Evolutionary conservation across 306 rosid genomes (phyloP).

Genomic region (Clitoria ternatea): DNA sequence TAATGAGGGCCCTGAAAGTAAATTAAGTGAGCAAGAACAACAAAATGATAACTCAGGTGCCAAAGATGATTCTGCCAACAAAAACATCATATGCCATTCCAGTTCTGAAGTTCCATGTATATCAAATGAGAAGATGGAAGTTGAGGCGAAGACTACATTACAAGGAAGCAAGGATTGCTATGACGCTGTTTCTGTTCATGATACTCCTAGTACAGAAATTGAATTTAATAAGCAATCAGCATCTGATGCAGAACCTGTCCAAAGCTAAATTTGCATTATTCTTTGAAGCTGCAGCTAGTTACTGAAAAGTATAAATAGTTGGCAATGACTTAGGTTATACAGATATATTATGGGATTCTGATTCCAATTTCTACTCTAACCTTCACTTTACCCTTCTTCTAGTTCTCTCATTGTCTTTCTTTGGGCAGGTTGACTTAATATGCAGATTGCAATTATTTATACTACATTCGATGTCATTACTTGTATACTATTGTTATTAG

Average conservation of each 20-base stretch:
- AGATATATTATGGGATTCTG: conserved; percentile 17
- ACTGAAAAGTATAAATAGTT: conserved; percentile 11
- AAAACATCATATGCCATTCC: conserved; percentile 13
- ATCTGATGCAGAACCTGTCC: conserved; percentile 45
- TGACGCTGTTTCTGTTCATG: conserved; percentile 20
- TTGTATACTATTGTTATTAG: conserved; percentile 24
- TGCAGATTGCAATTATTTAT: conserved; percentile 13
- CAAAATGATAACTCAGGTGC: conserved; percentile 18
- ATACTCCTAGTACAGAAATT: conserved; percentile 24
- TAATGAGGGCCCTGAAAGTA: conserved; percentile 14
- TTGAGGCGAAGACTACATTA: conserved; percentile 23
- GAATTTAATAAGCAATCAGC: conserved; percentile 28
- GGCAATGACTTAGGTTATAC: conserved; percentile 35
- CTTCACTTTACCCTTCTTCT: conserved; percentile 11
- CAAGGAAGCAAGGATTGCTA: conserved; percentile 28
- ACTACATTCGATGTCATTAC: conserved; percentile 13
- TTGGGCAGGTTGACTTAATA: conserved; percentile 14
- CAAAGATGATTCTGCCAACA: conserved; percentile 9
- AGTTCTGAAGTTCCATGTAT: conserved; percentile 21
- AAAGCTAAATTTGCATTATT: conserved; percentile 38
- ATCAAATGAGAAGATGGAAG: conserved; percentile 24
- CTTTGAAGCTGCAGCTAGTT: conserved; percentile 21
- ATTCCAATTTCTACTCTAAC: conserved; percentile 20
- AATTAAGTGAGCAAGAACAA: conserved; percentile 28
- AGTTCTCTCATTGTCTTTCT: conserved; percentile 13